These are phyloP conservation scores for Metschnikowia peoriensis DNA, from an alignment of 805 yeast species.

Conservation along the genomic window DNA sequence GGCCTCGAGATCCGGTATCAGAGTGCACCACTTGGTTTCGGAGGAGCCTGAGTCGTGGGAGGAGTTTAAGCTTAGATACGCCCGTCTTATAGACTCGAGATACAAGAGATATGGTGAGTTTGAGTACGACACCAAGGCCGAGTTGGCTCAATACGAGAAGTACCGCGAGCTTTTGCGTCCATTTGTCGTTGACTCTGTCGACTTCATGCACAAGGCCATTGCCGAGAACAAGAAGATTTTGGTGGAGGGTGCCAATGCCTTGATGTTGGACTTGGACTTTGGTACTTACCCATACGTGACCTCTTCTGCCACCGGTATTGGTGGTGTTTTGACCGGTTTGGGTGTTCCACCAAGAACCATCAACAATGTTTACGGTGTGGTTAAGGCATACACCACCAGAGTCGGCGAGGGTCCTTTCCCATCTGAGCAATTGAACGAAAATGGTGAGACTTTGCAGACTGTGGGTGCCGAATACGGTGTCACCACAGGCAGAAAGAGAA, in stretches of 20 bases:
- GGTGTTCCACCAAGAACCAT: slow-evolving; percentile 92
- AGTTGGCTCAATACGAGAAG: slow-evolving; percentile 71
- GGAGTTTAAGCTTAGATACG: slow-evolving; percentile 76
- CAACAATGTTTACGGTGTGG: slow-evolving; percentile 87
- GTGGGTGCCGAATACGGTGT: slow-evolving; percentile 98
- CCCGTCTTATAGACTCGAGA: slow-evolving; percentile 77
- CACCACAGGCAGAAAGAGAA: slow-evolving; percentile 97
- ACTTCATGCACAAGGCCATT: slow-evolving; percentile 77
- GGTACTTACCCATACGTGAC: slow-evolving; percentile 99
- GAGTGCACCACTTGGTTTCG: slow-evolving; percentile 93
- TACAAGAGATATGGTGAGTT: slow-evolving; percentile 90
- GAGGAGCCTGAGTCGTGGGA: slow-evolving; percentile 92
- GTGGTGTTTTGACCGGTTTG: slow-evolving; percentile 96
- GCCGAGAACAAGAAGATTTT: slow-evolving; percentile 77
- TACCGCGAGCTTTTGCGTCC: slow-evolving; percentile 78
- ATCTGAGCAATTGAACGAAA: slow-evolving; percentile 86
- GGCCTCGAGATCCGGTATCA: slow-evolving; percentile 92
- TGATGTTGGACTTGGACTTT: slow-evolving; percentile 95
- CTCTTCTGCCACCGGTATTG: slow-evolving; percentile 92
- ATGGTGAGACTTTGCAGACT: slow-evolving; percentile 81
- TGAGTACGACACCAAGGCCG: slow-evolving; percentile 80
- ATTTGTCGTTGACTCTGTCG: slow-evolving; percentile 90
- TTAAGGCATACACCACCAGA: slow-evolving; percentile 97
- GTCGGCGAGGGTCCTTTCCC: slow-evolving; percentile 99
- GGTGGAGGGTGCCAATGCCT: slow-evolving; percentile 97